Evolutionary conservation across 768 basidiomycete genomes (phyloP).

Genomic region (Xanthoconium stramineum): DNA sequence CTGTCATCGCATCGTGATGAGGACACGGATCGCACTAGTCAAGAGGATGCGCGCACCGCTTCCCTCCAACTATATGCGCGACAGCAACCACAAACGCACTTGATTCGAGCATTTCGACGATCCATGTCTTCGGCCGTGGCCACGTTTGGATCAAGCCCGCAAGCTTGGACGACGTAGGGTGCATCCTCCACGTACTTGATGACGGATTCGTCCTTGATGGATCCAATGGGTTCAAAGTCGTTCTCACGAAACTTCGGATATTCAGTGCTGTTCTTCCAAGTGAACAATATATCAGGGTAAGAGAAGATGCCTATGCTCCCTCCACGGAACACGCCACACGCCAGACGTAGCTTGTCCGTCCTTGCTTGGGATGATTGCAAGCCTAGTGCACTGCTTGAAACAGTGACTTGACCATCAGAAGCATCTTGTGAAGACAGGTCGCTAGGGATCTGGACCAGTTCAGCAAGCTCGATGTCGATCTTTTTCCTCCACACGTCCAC

Average conservation of each 20-base stretch:
- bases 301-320: neutral
- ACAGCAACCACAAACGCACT: no score
- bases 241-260: neutral
- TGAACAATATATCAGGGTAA: neutral
- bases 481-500: slow-evolving; percentile 8
- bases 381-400: no score
- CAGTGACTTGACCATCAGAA: neutral
- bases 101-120: no score
- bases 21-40: no score
- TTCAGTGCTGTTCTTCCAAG: neutral
- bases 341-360: slow-evolving; percentile 4
- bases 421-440: neutral
- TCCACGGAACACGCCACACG: slow-evolving; percentile 10
- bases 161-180: slow-evolving; percentile 7
- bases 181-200: slow-evolving; percentile 11
- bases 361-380: neutral
- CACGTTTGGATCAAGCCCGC: slow-evolving; percentile 11
- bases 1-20: no score
- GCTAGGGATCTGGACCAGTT: slow-evolving; percentile 9
- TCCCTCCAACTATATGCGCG: no score
- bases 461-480: slow-evolving; percentile 6
- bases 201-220: neutral
- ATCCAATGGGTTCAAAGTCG: neutral
- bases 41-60: no score
- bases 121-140: slow-evolving; percentile 6